Evolutionary conservation across 2,329 filamentous ascomycete species (phyloP), one percentile per base, ranked within the genome.

Genomic region (Hypoxylon sp.): DNA sequence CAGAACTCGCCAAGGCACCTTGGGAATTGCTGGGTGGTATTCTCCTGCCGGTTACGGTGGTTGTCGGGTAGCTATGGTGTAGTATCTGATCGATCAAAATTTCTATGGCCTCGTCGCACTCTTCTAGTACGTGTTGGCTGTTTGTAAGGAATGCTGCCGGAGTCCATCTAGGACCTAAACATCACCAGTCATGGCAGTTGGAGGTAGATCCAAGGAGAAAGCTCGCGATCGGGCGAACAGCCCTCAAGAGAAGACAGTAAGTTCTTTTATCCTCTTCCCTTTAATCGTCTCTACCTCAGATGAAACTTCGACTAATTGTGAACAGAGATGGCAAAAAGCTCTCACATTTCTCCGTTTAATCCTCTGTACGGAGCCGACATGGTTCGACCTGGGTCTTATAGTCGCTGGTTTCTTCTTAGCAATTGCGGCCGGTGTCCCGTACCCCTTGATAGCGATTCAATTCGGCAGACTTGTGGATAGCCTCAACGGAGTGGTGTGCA

Each of bases 391-490:
- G 35, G 25, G 55, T 12, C 61, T 73, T 31, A 60, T 78, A 20
- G 49, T 71, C 36, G 63, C 67, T 38, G 78, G 76, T 38, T 57
- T 67, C 47, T 34, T 78, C 17, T 68, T 70, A 51, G 73, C 78
- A 26, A 74, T 78, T 21, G 77, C 73, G 20, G 74, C 78, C n/a
- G 79, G 79, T 11, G 72, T 79, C 2, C 79, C 79, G 1, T 79
- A 81, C 40, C 80, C 79, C 2, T 68, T 82, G n/a, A 75, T 82
- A 45, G 79, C 77, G 16, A 78, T 83, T 42, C 67, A 81, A n/a
- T 82, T 82, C 58, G 78, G 79, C 40, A 70, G 79, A 60, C 72
- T 82, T 3, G 71, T 82, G 58, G 75, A 82, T 63, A 70, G 75
- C 47, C 69, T 82, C 59, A 81, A 81, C 60, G 63, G 67, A 31